A percentile compares a stretch with the other conserved stretches of the same genome.
Conservation (phyloP, 2,329 filamentous ascomycete genomes). For the Byssoonygena ceratinophila region DNA sequence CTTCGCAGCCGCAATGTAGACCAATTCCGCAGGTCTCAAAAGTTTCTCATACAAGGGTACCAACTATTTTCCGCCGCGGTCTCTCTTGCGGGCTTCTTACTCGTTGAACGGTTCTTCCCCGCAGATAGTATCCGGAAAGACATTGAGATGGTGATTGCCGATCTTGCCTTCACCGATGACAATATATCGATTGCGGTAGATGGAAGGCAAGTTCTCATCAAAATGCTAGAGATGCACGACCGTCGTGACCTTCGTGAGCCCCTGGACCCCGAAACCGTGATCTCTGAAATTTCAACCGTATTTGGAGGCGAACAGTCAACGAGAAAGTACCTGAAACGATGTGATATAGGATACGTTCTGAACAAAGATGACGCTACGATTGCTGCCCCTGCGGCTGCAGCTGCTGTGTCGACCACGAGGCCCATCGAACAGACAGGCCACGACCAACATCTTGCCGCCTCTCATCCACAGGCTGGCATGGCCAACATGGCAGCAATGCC, state of each 20-base stretch:
- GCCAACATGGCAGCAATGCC: neutral
- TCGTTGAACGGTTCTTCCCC: constrained; percentile 22
- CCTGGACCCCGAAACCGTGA: constrained; percentile 18
- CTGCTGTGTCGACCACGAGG: neutral
- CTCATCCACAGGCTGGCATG: neutral
- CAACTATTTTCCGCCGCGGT: constrained; percentile 24
- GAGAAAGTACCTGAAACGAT: constrained; percentile 22
- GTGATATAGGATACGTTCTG: constrained; percentile 17
- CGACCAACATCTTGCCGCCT: neutral
- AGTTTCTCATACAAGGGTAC: constrained; percentile 22
- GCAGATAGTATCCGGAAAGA: constrained; percentile 19
- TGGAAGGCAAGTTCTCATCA: constrained; percentile 21
- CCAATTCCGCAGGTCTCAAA: constrained; percentile 19
- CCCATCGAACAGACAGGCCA: neutral
- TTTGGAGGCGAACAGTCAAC: constrained; percentile 23
- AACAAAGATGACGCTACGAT: constrained; percentile 12
- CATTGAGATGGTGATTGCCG: constrained; percentile 22
- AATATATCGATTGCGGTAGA: constrained; percentile 18
- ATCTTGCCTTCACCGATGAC: constrained; percentile 18
- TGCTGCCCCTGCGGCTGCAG: neutral
- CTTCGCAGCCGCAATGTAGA: constrained; percentile 19
- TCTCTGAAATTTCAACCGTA: constrained; percentile 20
- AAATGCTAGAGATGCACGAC: constrained; percentile 23
- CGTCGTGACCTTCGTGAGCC: constrained; percentile 17
- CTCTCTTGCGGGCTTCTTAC: constrained; percentile 21